Evolutionary conservation across 441 rosid genomes (phyloP), one percentile per base, ranked within the genome.

Genomic region (Gossypium laxum): DNA sequence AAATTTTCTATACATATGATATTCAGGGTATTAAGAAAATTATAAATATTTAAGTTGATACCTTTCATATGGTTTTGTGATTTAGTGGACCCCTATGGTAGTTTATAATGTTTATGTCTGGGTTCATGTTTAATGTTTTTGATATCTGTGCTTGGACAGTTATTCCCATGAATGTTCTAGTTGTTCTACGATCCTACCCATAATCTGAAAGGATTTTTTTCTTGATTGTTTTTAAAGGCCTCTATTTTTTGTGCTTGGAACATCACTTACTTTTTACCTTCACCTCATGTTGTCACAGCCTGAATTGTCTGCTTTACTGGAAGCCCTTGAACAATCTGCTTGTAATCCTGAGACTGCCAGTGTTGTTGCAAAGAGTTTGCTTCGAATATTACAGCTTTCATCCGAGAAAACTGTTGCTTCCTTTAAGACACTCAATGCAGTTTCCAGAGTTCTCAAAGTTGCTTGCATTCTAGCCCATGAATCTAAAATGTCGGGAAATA

Each of bases 291-390:
- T 77, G 17, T 80, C 81, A 78, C 93, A 95, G 99, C 97, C 96
- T 54, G 96, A 89, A 74, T 61, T 85, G 66, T 88, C 96, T 78
- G 85, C 84, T 77, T 78, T 95, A 38, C 67, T 95, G 83, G 96
- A 91, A 79, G 91, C 99, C 74, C 86, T 95, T 76, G 98, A 95
- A 79, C 85, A 86, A 76, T 95, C 86, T 84, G 88, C 89, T 63
- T 88, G 86, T 74, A 85, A 85, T 80, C 89, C 93, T 55, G 84
- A 80, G 71, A 84, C 86, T 6, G 91, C 91, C 17, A 72, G 62
- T 61, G 78, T 87, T 81, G 84, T 95, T 81, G 89, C 87, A 57
- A 92, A 82, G 82, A 75, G 92, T 68, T 85, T 95, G 73, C 86
- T 86, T 75, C 87, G 81, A 48, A 80, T 89, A 77, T 77, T 95